Base-by-base conservation (phyloP, 176 grass and related monocot species). In the Pontederia crassipes region DNA sequence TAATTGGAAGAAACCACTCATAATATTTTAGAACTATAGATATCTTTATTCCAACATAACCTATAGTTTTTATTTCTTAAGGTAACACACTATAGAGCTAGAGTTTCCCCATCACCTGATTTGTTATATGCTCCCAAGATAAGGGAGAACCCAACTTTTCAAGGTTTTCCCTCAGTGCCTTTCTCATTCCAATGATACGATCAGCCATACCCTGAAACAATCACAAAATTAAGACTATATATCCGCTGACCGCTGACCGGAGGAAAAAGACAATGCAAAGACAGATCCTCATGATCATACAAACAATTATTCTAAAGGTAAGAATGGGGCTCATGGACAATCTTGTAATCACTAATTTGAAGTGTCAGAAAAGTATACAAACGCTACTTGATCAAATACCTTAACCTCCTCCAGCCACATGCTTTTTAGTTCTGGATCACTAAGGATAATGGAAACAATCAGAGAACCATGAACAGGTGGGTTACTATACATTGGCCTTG, bases 401-500 rank as follows among this genome's bases (percentile, higher is more conserved):
- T 97, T 91, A 71, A 97, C 87, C 79, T 97, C 93, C 69, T 78
- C 74, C 59, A 97, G 68, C 93, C 93, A 92, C 65, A 97, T 69
- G 63, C 59, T 80, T 63, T 97, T 97, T 61, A 97, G 72, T 66
- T 97, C 87, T 59, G 87, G 87, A 64, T 97, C 84, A 75, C 73
- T 75, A 24, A 97, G 87, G 72, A 97, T 92, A 65, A 79, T 85
- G 48, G 84, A 92, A 80, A 97, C 93, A 77, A 97, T 74, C 26
- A 88, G 46, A 14, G 87, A 66, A 83, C 93, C 93, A 60, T 97
- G 93, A 62, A 97, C 63, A 61, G 93, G 87, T 75, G 93, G 87
- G 35, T 97, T 97, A 68, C 92, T 97, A 77, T 97, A 97, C 87
- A 97, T 97, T 67, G 93, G 93, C 62, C 93, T 84, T 2, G 87